phyloP scores from a whole-genome alignment of 1,139 yeast genomes.

The Zygotorulaspora mrakii region DNA sequence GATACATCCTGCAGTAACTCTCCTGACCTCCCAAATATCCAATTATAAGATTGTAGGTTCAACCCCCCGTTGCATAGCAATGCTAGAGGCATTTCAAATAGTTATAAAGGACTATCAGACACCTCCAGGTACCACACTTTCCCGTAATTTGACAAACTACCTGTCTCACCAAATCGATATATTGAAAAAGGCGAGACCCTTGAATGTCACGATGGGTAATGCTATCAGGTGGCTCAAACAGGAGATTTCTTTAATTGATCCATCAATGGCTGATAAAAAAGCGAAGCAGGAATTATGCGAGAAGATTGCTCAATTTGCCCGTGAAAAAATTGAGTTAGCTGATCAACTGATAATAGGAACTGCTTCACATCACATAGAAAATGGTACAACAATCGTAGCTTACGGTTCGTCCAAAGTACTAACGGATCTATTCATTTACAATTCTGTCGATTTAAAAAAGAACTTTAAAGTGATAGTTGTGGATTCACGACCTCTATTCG shows the following conservation, averaged over 20 bases:
- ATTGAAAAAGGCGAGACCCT: conserved; percentile 84
- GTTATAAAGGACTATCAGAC: conserved; percentile 80
- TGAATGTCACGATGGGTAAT: conserved; percentile 94
- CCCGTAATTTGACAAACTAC: conserved; percentile 84
- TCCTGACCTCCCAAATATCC: conserved; percentile 76
- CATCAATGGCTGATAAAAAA: conserved; percentile 54
- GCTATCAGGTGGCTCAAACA: conserved; percentile 97
- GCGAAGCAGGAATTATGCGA: conserved; percentile 68
- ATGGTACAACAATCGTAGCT: conserved; percentile 78
- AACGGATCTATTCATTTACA: conserved; percentile 67
- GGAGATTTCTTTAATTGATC: conserved; percentile 68
- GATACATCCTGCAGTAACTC: conserved; percentile 82
- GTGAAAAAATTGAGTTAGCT: conserved; percentile 80
- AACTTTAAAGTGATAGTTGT: conserved; percentile 78
- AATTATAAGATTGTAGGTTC: conserved; percentile 89
- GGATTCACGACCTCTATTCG: conserved; percentile 94
- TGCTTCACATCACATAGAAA: conserved; percentile 72
- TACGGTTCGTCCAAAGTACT: conserved; percentile 88
- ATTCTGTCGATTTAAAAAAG: conserved; percentile 60
- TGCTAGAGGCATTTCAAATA: conserved; percentile 79
- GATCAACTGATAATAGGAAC: conserved; percentile 78
- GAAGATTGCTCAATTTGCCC: conserved; percentile 74
- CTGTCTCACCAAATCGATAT: conserved; percentile 94
- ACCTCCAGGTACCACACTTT: conserved; percentile 79
- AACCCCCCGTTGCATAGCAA: conserved; percentile 74